Evolutionary conservation across 805 yeast species (phyloP).

Genomic region (Zygotorulaspora danielsina): DNA sequence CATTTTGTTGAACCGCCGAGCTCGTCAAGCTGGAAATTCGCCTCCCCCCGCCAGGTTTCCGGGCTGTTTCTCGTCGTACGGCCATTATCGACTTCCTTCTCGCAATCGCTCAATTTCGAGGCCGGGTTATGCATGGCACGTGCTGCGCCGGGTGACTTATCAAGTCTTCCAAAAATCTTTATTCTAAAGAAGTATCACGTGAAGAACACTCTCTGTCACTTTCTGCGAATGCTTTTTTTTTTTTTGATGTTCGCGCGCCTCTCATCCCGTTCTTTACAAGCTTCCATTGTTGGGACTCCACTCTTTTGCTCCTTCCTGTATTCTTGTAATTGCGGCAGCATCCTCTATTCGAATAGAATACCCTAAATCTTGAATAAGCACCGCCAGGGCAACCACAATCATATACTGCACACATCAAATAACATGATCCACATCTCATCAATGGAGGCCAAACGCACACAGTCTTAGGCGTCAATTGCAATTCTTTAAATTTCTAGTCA

Average conservation of each 20-base stretch:
- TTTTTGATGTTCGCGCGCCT: too few relatives aligned
- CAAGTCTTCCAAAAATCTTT: too few relatives aligned
- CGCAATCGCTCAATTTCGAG: too few relatives aligned
- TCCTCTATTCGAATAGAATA: not conserved
- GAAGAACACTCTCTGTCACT: too few relatives aligned
- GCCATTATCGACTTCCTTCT: too few relatives aligned
- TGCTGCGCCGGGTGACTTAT: too few relatives aligned
- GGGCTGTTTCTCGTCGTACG: too few relatives aligned
- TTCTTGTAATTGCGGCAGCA: slow-evolving; percentile 3
- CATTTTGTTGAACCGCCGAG: slow-evolving; percentile 3
- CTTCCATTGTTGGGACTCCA: not conserved
- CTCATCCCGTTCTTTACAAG: too few relatives aligned
- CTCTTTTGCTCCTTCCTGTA: slow-evolving; percentile 7
- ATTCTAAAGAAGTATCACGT: too few relatives aligned
- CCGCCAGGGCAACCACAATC: slow-evolving; percentile 1
- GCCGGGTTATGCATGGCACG: too few relatives aligned
- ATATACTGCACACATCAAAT: not conserved
- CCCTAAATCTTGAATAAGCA: not conserved
- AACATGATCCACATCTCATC: slow-evolving; percentile 1
- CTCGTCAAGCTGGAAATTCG: not conserved
- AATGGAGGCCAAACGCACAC: not conserved
- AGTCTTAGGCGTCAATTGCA: not conserved
- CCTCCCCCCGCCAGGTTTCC: too few relatives aligned
- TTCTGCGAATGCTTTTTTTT: too few relatives aligned
- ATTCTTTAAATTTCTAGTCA: slow-evolving; percentile 1